Conservation (phyloP, 2,329 filamentous ascomycete genomes). For the Ophiocordyceps camponoti-rufipedis region DNA sequence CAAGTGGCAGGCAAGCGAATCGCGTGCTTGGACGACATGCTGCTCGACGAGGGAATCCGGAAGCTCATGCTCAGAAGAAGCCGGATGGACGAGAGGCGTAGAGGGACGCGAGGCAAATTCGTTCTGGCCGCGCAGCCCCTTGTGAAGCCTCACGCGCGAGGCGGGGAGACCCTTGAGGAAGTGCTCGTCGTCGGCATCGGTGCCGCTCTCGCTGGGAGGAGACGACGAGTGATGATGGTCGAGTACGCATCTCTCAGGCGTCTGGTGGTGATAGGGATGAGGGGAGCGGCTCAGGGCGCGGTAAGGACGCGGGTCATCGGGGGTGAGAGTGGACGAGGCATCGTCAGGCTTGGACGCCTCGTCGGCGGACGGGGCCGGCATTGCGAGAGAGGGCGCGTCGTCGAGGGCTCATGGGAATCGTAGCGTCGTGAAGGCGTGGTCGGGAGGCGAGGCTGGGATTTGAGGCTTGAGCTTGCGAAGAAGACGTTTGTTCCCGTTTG, state of each 20-base stretch:
- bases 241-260: conserved; percentile 27
- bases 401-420: conserved; percentile 1
- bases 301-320: conserved; percentile 19
- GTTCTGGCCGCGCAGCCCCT: conserved; percentile 51
- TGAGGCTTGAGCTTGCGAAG: neutral
- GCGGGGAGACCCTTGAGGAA: conserved; percentile 73
- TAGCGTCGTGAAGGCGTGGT: neutral
- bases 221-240: conserved; percentile 20
- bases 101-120: conserved; percentile 34
- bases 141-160: conserved; percentile 52
- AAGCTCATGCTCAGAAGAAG: conserved; percentile 23
- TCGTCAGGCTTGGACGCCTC: conserved; percentile 12
- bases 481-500: neutral
- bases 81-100: conserved; percentile 35
- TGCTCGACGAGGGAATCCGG: conserved; percentile 8
- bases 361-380: conserved; percentile 24
- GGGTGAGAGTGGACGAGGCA: conserved; percentile 13
- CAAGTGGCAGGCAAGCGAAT: conserved; percentile 5
- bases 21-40: conserved; percentile 3
- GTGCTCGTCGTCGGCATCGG: conserved; percentile 88
- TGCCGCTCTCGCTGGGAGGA: conserved; percentile 71
- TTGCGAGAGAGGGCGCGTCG: conserved; percentile 13
- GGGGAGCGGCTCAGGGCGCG: conserved; percentile 41
- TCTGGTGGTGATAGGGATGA: conserved; percentile 47
- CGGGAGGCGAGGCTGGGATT: neutral